Base-by-base conservation (phyloP, 306 rosid genomes). In the Datisca glomerata region DNA sequence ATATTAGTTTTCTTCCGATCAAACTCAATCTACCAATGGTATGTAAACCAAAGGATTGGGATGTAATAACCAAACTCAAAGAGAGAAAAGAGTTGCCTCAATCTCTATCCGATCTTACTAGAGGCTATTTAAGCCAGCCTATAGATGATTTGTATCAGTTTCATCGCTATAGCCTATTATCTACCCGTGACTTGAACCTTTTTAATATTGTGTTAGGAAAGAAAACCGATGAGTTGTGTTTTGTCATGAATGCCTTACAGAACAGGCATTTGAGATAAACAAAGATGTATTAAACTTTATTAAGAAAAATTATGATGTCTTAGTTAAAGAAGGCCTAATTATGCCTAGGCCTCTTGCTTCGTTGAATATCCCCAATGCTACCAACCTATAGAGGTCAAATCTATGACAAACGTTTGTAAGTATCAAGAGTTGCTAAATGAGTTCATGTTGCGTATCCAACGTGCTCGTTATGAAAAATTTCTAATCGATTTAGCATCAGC, bases 391-490 rank as follows among this genome's bases (percentile, higher is more conserved):
- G 32, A 13, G 48, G 21, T 3, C 24, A 20, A 0, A 5, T 19
- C 29, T 9, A 43, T 43, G 48, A 43, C 14, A 16, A 5, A 22
- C 24, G 15, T 11, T 8, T 5, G 23, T 4, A n/a, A 3, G 10
- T 3, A 43, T 1, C 1, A 22, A 43, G n/a, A 10, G 2, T 22
- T 8, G 18, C 24, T 21, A 14, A 43, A 14, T 17, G 48, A 43
- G 7, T 11, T 43, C 5, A 20, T 43, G 15, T 20, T 14, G 7
- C 3, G 4, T 12, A 24, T 43, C 3, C 48, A 43, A 11, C 24
- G 48, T 12, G 23, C 48, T 43, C 48, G 48, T 14, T 43, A 43
- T 43, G 48, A 43, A 8, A 3, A 6, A 4, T 43, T 43, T 8
- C 20, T 43, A 20, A 14, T 43, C 18, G 24, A 43, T 43, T 29